Conservation (phyloP, 2,329 filamentous ascomycete genomes). For the Xenoacremonium recifei region DNA sequence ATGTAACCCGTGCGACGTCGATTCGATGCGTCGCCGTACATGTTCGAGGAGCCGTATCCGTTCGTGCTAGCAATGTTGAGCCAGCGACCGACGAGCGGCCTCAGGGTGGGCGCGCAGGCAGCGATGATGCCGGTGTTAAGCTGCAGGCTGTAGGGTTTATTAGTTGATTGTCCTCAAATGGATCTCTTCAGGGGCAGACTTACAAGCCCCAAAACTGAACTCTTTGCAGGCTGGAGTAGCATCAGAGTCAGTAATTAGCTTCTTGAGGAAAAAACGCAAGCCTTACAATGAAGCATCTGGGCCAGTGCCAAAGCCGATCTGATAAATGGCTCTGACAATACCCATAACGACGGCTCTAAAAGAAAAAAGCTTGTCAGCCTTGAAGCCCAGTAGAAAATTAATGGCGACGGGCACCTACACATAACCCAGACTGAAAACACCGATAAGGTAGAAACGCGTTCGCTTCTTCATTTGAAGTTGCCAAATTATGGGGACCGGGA, state of each 20-base stretch:
- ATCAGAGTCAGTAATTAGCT: not conserved
- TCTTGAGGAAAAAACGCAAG: not conserved
- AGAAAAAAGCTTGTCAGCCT: too few species aligned
- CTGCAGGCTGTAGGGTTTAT: constrained; percentile 34
- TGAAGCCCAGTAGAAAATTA: too few species aligned
- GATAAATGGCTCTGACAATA: constrained; percentile 36
- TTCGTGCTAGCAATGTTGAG: constrained; percentile 29
- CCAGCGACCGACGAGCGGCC: constrained; percentile 31
- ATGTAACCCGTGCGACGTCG: too few species aligned
- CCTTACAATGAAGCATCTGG: constrained; percentile 31
- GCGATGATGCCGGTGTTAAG: constrained; percentile 40
- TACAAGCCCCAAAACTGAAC: constrained; percentile 35
- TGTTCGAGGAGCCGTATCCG: too few species aligned
- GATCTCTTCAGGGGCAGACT: too few species aligned
- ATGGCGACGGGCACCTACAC: constrained; percentile 26
- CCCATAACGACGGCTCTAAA: constrained; percentile 38
- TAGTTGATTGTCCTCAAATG: constrained; percentile 7
- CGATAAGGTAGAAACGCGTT: constrained; percentile 37
- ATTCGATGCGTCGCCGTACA: too few species aligned
- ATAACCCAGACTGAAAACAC: constrained; percentile 42
- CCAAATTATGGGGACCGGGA: constrained; percentile 42
- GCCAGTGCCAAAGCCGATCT: constrained; percentile 31
- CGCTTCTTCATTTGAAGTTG: constrained; percentile 38
- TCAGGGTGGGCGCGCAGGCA: constrained; percentile 38
- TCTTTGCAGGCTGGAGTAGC: constrained; percentile 18